Evolutionary conservation across 108 stramenopile genomes (phyloP).

Genomic region (Nitzschia sp.): DNA sequence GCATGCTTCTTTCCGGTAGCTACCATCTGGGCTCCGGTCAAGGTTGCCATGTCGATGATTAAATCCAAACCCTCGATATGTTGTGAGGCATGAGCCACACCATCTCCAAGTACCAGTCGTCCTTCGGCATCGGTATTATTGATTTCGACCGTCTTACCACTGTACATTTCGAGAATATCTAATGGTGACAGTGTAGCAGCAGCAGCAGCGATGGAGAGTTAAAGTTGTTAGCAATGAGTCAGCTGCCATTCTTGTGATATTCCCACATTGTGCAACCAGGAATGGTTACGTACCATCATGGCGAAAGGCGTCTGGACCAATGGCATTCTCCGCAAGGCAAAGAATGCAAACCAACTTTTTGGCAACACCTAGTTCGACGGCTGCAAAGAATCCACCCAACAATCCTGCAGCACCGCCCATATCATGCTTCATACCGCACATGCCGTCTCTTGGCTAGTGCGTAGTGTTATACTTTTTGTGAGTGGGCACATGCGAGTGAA

Average conservation of each 20-base stretch:
- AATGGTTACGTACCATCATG: constrained; percentile 72
- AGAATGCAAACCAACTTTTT: constrained; percentile 53
- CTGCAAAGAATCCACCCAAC: constrained; percentile 77
- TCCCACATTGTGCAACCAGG: constrained; percentile 15
- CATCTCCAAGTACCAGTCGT: constrained; percentile 80
- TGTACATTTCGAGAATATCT: constrained; percentile 51
- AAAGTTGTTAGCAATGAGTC: background rate
- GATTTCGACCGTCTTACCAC: constrained; percentile 46
- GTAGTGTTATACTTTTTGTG: too few relatives aligned
- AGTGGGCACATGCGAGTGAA: background rate
- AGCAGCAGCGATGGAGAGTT: background rate
- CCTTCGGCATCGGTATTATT: constrained; percentile 95
- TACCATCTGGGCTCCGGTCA: constrained; percentile 87
- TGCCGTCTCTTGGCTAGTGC: constrained; percentile 25
- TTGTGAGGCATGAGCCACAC: constrained; percentile 77
- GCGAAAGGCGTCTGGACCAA: constrained; percentile 75
- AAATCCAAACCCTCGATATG: constrained; percentile 58
- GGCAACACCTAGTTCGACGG: constrained; percentile 41
- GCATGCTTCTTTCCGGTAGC: constrained; percentile 87
- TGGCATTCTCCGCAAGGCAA: constrained; percentile 87
- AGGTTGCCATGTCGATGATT: constrained; percentile 88
- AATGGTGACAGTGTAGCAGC: constrained; percentile 6
- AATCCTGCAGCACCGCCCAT: constrained; percentile 86
- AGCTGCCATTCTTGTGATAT: background rate
- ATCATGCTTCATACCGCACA: constrained; percentile 69